Conservation (phyloP, 2,329 filamentous ascomycete species). For the Trichoderma aggressivum region DNA sequence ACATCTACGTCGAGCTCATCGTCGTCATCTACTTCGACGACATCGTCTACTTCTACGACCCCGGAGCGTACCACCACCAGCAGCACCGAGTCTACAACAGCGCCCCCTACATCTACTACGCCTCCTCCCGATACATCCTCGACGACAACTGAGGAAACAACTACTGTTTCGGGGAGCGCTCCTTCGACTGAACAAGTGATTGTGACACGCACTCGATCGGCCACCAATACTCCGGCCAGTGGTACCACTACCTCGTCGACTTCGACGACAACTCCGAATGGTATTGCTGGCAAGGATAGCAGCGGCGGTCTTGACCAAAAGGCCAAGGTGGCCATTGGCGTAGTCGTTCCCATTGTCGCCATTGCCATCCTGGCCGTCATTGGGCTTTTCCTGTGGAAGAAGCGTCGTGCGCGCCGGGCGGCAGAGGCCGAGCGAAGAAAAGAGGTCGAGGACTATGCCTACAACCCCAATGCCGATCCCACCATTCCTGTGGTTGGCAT, state of each 20-base stretch:
- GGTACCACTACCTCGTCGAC: slow-evolving; percentile 26
- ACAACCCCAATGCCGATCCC: slow-evolving; percentile 95
- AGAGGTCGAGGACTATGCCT: slow-evolving; percentile 95
- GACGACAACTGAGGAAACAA: neutral
- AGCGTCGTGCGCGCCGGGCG: slow-evolving; percentile 78
- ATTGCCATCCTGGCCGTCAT: slow-evolving; percentile 76
- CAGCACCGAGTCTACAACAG: neutral
- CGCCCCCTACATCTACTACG: neutral
- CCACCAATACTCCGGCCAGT: slow-evolving; percentile 10
- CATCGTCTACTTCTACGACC: neutral
- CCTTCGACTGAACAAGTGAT: slow-evolving; percentile 25
- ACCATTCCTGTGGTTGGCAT: slow-evolving; percentile 57
- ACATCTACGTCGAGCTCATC: slow-evolving; percentile 16
- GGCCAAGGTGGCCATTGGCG: slow-evolving; percentile 83
- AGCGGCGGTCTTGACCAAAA: slow-evolving; percentile 48
- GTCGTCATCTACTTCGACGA: slow-evolving; percentile 4
- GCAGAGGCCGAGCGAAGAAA: slow-evolving; percentile 87
- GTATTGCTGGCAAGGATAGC: neutral
- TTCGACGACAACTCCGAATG: slow-evolving; percentile 25
- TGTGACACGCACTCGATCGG: slow-evolving; percentile 27
- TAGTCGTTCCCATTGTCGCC: slow-evolving; percentile 87
- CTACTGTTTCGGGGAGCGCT: slow-evolving; percentile 2
- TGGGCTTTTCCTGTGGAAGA: slow-evolving; percentile 82
- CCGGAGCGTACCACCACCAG: neutral
- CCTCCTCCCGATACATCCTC: neutral